These are phyloP conservation scores for Tardiomyces depauwii DNA, from an alignment of 1,139 yeast species.

Conservation along the genomic window DNA sequence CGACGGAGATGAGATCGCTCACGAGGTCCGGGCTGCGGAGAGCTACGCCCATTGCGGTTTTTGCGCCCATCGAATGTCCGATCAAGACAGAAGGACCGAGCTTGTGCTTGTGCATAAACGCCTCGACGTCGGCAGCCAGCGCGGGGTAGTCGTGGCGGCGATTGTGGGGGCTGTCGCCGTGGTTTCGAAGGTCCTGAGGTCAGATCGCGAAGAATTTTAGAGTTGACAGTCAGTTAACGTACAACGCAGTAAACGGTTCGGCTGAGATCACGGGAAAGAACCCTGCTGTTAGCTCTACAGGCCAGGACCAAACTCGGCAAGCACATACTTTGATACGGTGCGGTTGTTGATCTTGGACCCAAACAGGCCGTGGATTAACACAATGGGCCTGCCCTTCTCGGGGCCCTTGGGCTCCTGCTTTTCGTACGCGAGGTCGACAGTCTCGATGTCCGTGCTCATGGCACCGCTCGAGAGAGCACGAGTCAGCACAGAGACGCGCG, in stretches of 20 bases:
- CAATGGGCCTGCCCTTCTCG: slow-evolving; percentile 36
- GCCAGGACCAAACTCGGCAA: slow-evolving; percentile 1
- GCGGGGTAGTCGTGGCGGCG: slow-evolving; percentile 65
- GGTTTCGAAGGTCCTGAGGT: slow-evolving; percentile 61
- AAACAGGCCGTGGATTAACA: slow-evolving; percentile 81
- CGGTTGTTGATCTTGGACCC: slow-evolving; percentile 76
- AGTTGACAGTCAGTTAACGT: slow-evolving; percentile 1
- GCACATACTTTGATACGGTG: slow-evolving; percentile 45
- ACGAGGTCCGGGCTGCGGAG: slow-evolving; percentile 58
- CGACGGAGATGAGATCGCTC: slow-evolving; percentile 63
- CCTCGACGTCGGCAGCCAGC: slow-evolving; percentile 75
- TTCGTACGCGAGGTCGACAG: slow-evolving; percentile 38
- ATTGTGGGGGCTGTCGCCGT: slow-evolving; percentile 79
- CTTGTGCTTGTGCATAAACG: slow-evolving; percentile 42
- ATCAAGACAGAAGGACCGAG: slow-evolving; percentile 51
- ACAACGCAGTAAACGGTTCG: slow-evolving; percentile 45
- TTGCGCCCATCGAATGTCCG: slow-evolving; percentile 98
- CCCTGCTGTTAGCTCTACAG: slow-evolving; percentile 2
- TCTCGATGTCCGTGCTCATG: slow-evolving; percentile 22
- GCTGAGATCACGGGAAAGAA: slow-evolving; percentile 24
- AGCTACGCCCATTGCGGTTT: slow-evolving; percentile 81
- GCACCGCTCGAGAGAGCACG: background rate
- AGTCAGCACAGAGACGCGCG: no score
- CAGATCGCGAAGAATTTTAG: no score
- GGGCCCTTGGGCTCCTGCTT: slow-evolving; percentile 20